Base-by-base conservation (phyloP, 495 filamentous ascomycete genomes). In the Cercophora newfieldiana region DNA sequence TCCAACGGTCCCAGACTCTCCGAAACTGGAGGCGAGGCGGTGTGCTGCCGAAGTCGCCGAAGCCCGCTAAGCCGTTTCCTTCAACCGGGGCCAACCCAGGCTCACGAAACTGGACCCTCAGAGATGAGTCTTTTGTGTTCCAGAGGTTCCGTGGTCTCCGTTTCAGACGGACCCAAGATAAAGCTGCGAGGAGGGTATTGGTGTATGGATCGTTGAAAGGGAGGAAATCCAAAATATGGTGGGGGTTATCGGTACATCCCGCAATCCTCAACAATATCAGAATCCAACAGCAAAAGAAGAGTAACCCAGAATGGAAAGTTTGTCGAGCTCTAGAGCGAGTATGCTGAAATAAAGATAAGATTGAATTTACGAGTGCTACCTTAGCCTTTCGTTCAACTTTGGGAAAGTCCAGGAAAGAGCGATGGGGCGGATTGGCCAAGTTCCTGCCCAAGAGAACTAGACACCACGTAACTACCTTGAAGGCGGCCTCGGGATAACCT, bases 1-100 rank as follows among this genome's bases (percentile, higher is more conserved):
- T 61, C 28, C 47, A 16, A 22, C 59, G 59, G 59, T 49, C 47
- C 14, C 47, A 22, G 47, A 44, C 16, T 10, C 59, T 61, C 59
- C 59, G 59, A 61, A 61, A 50, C 59, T 49, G 59, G 59, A 31
- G 24, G 33, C 33, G 48, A 61, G 47, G 59, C 59, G 59, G 59
- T 61, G 59, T 49, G 37, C n/a, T n/a, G n/a, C n/a, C n/a, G n/a
- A n/a, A n/a, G n/a, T n/a, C n/a, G n/a, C 49, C 47, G 47, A 51
- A 44, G 47, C 59, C 49, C 37, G 47, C 47, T 49, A 25, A 14
- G 18, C 37, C 37, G 37, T 33, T 29, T 61, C 19, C 2, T 10
- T 22, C 29, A 31, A 44, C 59, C 37, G 48, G 47, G 47, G 21
- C 59, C 37, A 61, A n/a, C 59, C 25, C 18, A 33, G 18, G 47